Base-by-base conservation (phyloP, 345 rosid genomes). In the Camelina hispida region DNA sequence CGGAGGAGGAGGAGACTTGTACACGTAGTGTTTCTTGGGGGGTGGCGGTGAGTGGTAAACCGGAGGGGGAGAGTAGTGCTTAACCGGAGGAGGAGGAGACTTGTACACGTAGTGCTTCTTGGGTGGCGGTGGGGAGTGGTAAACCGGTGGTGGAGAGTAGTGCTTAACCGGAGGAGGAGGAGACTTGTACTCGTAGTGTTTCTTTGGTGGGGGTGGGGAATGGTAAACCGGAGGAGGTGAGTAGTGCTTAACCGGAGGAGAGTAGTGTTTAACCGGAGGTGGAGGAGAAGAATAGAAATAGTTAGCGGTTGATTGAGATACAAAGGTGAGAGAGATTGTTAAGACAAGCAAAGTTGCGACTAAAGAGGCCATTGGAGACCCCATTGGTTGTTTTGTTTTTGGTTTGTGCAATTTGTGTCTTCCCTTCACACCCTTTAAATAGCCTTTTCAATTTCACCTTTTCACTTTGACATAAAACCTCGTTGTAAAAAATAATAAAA, bases 321-420 rank as follows among this genome's bases (percentile, higher is more conserved):
- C 78, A 68, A 68, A 68, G 44, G 67, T 50, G 57, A 78, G 74
- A 53, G 78, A 78, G 64, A 78, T 46, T 54, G 74, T 66, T 23
- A 78, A 53, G 32, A 68, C 74, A 54, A 78, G 71, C 65, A 78
- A 55, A 68, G 78, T 34, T 72, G 78, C 43, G n/a, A 62, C 69
- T 28, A 73, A 60, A 74, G 78, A 73, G 48, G 81, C 75, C 82
- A 73, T 69, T 63, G 82, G 75, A 62, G 79, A 73, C 82, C 79
- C 50, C 79, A 79, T 79, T 68, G 61, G 17, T 60, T 72, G 68
- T 35, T 61, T 23, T 66, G 55, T 34, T 59, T 59, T 78, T 73
- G 69, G 44, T 66, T 60, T 73, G 17, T 78, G 59, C 16, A 50
- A 8, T 78, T 5, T 42, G 4, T 17, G 64, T 25, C 70, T 43